Evolutionary conservation across 2,329 filamentous ascomycete species (phyloP).

Genomic region (Hypoxylon sp.): DNA sequence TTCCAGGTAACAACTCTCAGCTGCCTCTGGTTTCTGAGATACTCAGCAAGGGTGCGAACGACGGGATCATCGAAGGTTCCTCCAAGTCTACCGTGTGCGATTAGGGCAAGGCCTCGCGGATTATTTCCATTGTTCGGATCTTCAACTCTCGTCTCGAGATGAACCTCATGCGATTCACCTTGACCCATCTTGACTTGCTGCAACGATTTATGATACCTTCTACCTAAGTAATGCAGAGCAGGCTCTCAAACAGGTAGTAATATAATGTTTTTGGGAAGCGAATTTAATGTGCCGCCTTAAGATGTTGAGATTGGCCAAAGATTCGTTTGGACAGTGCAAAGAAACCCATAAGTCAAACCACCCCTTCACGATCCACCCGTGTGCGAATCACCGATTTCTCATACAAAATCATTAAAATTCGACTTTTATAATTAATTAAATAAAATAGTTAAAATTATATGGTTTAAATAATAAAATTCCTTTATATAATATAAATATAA

Average conservation of each 20-base stretch:
- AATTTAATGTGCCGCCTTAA: background rate
- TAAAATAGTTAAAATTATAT: no score
- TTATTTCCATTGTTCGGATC: slow-evolving; percentile 23
- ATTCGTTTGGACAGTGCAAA: slow-evolving; percentile 4
- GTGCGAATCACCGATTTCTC: no score
- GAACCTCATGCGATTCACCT: slow-evolving; percentile 28
- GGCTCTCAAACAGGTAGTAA: background rate
- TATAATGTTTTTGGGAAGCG: background rate
- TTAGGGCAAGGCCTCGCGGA: slow-evolving; percentile 41
- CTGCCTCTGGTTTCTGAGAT: slow-evolving; percentile 33
- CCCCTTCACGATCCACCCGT: no score
- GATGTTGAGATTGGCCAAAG: slow-evolving; percentile 2
- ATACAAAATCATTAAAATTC: no score
- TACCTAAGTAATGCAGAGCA: background rate
- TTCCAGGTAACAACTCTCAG: slow-evolving; percentile 46
- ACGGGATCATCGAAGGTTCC: slow-evolving; percentile 37
- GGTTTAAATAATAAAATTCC: no score
- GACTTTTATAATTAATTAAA: no score
- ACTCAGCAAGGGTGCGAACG: slow-evolving; percentile 41
- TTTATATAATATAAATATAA: no score
- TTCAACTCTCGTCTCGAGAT: slow-evolving; percentile 44
- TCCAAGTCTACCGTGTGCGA: slow-evolving; percentile 39
- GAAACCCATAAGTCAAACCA: background rate
- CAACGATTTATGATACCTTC: background rate
- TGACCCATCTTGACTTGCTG: slow-evolving; percentile 36